Base-by-base conservation (phyloP, 805 yeast genomes). In the Myxozyma udenii region DNA sequence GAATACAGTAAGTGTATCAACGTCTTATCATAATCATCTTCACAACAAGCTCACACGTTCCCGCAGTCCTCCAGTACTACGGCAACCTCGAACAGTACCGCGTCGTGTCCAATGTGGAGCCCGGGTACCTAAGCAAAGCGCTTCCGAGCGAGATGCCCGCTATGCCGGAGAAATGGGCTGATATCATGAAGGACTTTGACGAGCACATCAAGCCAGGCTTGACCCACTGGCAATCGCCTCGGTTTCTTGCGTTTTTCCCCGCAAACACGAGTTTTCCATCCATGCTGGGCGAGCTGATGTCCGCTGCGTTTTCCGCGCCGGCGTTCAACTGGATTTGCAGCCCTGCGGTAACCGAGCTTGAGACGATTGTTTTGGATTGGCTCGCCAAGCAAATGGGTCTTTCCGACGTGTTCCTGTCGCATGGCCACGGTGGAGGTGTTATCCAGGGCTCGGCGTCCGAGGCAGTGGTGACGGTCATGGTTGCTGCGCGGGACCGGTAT, bases 241-340 rank as follows among this genome's bases (percentile, higher is more conserved):
- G 59, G 24, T 60, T 60, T 24, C 47, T 60, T 2, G 63, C 63
- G 3, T 60, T 57, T 26, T 60, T 60, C 41, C 63, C 63, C 1
- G 61, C 63, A 21, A 60, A 60, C 38, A 42, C 56, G 11, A 44
- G 58, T 2, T 60, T 42, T 23, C 62, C 63, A 4, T 51, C 61
- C 9, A 60, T 60, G 46, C 53, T 60, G 12, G 63, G 63, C 5
- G 63, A 60, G 33, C 50, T 57, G 26, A 59, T 49, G 33, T 60
- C 63, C 5, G 46, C 62, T 6, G 63, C 63, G 12, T 60, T 60
- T 37, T 57, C 60, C 9, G 61, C 58, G n/a, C 58, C 63, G 24
- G 62, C 63, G 19, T 60, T 60, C 48, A 60, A 57, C 32, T 60
- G 63, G 63, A 60, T 60, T 35, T 60, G 63, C 35, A 50, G 58